Percentiles rank a stretch among this genome's conserved stretches.
Evolutionary conservation across 306 rosid species (phyloP).

Genomic region (Inga oerstediana): DNA sequence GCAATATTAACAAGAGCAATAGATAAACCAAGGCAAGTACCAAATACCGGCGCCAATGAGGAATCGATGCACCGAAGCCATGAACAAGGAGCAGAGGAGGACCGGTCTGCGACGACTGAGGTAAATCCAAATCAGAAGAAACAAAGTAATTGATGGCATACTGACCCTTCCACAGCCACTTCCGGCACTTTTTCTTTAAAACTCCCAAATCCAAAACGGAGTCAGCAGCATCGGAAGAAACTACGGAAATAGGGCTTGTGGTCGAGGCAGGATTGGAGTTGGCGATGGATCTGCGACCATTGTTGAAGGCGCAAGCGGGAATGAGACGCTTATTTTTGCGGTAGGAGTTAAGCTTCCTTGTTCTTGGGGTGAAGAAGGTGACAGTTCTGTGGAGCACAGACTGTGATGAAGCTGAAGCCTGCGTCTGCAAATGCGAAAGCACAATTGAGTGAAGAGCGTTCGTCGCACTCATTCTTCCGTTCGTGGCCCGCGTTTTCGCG

Average conservation of each 20-base stretch:
- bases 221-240: conserved; percentile 26
- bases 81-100: conserved; percentile 85
- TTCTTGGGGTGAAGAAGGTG: conserved; percentile 28
- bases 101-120: not conserved
- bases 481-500: not conserved
- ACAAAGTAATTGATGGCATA: conserved; percentile 72
- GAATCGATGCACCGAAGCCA: conserved; percentile 95
- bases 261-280: conserved; percentile 33
- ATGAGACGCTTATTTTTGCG: not conserved
- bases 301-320: not conserved
- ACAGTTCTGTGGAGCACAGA: not conserved
- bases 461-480: conserved; percentile 34
- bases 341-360: not conserved
- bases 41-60: conserved; percentile 90
- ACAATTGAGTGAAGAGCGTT: conserved; percentile 24
- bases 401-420: conserved; percentile 12
- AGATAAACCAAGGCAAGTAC: not conserved
- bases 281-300: conserved; percentile 2
- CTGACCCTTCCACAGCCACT: conserved; percentile 81
- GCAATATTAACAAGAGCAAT: not conserved
- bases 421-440: conserved; percentile 24
- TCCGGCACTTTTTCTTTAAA: conserved; percentile 55
- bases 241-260: conserved; percentile 27
- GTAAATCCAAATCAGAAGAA: conserved; percentile 48
- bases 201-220: conserved; percentile 46